Conservation (phyloP, 805 yeast species). For the Barnettozyma populi region DNA sequence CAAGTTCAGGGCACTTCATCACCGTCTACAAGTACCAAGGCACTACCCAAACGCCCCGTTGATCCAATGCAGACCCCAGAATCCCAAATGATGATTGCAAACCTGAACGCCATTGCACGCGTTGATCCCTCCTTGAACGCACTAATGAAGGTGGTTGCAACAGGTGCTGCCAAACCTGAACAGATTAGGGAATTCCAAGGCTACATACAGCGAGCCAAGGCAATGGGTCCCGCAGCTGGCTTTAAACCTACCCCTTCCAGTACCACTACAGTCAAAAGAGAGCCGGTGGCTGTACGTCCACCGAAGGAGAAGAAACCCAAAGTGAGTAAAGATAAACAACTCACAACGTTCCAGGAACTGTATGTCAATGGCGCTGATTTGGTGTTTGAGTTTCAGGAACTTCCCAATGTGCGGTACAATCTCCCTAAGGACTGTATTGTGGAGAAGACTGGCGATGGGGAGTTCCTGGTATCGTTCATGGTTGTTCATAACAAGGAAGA, state of each 20-base stretch:
- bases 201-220: conserved; percentile 72
- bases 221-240: conserved; percentile 54
- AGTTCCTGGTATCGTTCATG: conserved; percentile 33
- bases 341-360: conserved; percentile 74
- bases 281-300: conserved; percentile 13
- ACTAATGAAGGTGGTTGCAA: conserved; percentile 82
- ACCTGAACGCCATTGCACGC: conserved; percentile 77
- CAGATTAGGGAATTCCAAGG: conserved; percentile 77
- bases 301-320: conserved; percentile 10
- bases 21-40: conserved; percentile 10
- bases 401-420: conserved; percentile 64
- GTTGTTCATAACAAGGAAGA: conserved; percentile 25
- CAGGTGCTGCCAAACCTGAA: conserved; percentile 65
- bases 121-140: conserved; percentile 59
- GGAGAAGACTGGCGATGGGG: conserved; percentile 43
- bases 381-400: conserved; percentile 81
- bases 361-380: conserved; percentile 65
- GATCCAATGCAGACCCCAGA: conserved; percentile 50
- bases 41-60: conserved; percentile 26
- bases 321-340: conserved; percentile 43
- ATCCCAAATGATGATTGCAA: conserved; percentile 77
- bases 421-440: conserved; percentile 74
- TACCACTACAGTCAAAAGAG: conserved; percentile 18
- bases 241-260: conserved; percentile 28
- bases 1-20: conserved; percentile 10